phyloP scores from a whole-genome alignment of 148 eudicot species.

The Rhododendron ferrugineum region DNA sequence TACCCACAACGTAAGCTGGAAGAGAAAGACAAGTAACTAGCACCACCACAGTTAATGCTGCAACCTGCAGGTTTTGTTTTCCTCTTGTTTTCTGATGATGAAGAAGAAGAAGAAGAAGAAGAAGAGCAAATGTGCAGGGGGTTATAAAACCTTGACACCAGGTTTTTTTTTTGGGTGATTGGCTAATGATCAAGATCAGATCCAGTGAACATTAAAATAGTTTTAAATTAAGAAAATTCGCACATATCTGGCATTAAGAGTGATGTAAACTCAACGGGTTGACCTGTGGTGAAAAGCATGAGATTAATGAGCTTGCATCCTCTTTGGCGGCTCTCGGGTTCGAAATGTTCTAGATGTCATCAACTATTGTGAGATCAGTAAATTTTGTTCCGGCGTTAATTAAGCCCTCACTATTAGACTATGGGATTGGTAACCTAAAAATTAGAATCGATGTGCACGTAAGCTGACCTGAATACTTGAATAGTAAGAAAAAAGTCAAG shows the following conservation, averaged over 20 bases:
- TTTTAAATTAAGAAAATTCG: too few species aligned
- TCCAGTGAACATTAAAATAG: background rate
- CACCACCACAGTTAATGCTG: background rate
- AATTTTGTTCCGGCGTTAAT: too few species aligned
- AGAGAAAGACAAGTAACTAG: background rate
- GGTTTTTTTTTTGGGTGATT: background rate
- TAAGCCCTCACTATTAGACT: too few species aligned
- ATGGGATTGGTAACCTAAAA: too few species aligned
- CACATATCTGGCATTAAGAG: background rate
- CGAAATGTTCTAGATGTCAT: too few species aligned
- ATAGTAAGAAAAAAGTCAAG: too few species aligned
- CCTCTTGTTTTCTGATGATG: background rate
- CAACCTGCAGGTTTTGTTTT: constrained; percentile 6
- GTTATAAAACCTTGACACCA: constrained; percentile 10
- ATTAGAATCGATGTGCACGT: too few species aligned
- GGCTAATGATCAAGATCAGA: background rate
- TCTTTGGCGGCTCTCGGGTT: too few species aligned
- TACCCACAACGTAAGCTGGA: background rate
- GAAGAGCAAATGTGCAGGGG: constrained; percentile 10
- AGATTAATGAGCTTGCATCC: too few species aligned
- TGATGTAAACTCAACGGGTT: background rate
- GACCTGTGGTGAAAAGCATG: background rate
- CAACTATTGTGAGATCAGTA: too few species aligned
- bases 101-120: background rate
- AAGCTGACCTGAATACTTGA: too few species aligned